A percentile compares a stretch with the other conserved stretches of the same genome.
phyloP scores from a whole-genome alignment of 75 land plant species.

The Chamaecyparis obtusa region DNA sequence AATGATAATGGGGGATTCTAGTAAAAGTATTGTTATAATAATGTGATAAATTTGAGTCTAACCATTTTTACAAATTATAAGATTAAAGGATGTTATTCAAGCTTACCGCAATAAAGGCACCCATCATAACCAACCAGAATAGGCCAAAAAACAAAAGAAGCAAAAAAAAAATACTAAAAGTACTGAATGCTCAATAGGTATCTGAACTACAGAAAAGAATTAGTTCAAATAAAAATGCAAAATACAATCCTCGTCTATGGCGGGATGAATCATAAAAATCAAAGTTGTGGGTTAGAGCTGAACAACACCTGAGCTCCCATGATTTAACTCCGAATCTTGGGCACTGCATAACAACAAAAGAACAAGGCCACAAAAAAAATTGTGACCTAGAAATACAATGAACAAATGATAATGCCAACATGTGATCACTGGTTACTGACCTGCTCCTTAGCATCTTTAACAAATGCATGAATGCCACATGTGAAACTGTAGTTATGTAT shows the following conservation, averaged over 20 bases:
- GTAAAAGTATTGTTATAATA: neutral
- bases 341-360: neutral
- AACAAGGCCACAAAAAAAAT: slow-evolving; percentile 2
- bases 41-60: neutral
- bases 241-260: neutral
- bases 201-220: neutral
- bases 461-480: neutral
- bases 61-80: neutral
- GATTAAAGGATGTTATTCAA: neutral
- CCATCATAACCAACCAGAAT: neutral
- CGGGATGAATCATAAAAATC: neutral
- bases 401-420: neutral
- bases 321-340: neutral
- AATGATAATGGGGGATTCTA: neutral
- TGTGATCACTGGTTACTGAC: neutral
- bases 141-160: neutral
- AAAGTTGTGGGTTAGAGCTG: neutral
- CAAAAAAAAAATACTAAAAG: neutral
- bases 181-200: neutral
- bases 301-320: slow-evolving; percentile 8
- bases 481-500: neutral
- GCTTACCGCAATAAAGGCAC: neutral
- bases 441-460: neutral
- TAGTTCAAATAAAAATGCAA: neutral
- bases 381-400: neutral